phyloP scores from a whole-genome alignment of 2,329 filamentous ascomycete genomes.

The Scedosporium aurantiacum region DNA sequence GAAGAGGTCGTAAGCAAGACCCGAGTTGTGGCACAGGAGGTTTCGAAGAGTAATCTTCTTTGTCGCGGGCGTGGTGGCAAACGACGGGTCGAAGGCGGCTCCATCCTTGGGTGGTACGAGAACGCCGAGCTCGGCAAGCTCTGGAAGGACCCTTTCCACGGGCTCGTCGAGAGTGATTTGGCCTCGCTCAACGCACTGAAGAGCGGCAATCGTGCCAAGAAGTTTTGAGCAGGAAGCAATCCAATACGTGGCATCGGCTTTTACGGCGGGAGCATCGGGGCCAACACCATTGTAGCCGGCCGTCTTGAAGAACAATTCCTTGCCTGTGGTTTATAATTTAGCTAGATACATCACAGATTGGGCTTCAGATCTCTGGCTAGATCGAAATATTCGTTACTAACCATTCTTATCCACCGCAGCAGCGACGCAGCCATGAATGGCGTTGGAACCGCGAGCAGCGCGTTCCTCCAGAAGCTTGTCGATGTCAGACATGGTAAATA shows the following conservation, averaged over 20 bases:
- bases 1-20: constrained; percentile 2
- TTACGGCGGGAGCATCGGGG: background rate
- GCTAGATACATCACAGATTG: too few species aligned
- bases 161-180: background rate
- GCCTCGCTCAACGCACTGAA: background rate
- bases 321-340: background rate
- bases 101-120: background rate
- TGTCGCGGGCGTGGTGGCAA: background rate
- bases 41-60: constrained; percentile 4
- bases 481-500: background rate
- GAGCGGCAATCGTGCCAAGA: background rate
- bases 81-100: background rate
- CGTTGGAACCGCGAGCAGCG: background rate
- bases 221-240: background rate
- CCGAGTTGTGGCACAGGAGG: constrained; percentile 3
- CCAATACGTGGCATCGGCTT: background rate
- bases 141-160: background rate
- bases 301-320: background rate
- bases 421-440: background rate
- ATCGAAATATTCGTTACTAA: background rate
- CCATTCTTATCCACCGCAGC: background rate
- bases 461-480: background rate
- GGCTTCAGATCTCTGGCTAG: background rate
- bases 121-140: background rate
- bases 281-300: background rate